These are phyloP conservation scores for Nothophoma quercina DNA, from an alignment of 2,329 filamentous ascomycete genomes.

Conservation along the genomic window DNA sequence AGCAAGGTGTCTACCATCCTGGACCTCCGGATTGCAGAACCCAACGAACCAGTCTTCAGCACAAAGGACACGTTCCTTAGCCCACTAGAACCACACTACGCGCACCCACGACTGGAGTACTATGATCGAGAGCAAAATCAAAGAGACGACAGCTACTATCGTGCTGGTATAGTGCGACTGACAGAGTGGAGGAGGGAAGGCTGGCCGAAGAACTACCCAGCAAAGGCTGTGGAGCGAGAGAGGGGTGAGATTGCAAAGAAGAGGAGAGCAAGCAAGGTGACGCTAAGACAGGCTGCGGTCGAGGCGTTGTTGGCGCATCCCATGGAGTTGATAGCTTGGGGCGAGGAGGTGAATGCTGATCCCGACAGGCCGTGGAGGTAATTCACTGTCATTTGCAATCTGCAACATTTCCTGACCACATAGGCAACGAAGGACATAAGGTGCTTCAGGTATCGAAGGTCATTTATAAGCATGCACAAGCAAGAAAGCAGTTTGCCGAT, in stretches of 20 bases:
- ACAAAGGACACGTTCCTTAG: not conserved
- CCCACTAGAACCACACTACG: conserved; percentile 27
- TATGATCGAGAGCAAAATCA: not conserved
- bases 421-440: not conserved
- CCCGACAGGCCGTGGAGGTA: conserved; percentile 6
- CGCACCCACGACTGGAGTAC: conserved; percentile 21
- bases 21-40: conserved; percentile 3
- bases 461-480: no score
- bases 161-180: conserved; percentile 9
- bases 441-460: not conserved
- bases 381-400: no score
- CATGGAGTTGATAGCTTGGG: not conserved
- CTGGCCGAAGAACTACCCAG: conserved; percentile 22
- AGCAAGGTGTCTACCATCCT: conserved; percentile 21
- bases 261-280: not conserved
- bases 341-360: conserved; percentile 6
- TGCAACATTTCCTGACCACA: not conserved
- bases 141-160: not conserved
- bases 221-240: conserved; percentile 14
- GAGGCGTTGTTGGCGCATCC: not conserved
- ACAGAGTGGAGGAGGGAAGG: conserved; percentile 27
- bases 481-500: no score
- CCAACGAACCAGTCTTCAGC: conserved; percentile 16
- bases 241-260: not conserved
- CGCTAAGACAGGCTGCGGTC: not conserved